Evolutionary conservation across 305 asterid genomes (phyloP), one percentile per base, ranked within the genome.

Genomic region (Fraxinus platypoda): DNA sequence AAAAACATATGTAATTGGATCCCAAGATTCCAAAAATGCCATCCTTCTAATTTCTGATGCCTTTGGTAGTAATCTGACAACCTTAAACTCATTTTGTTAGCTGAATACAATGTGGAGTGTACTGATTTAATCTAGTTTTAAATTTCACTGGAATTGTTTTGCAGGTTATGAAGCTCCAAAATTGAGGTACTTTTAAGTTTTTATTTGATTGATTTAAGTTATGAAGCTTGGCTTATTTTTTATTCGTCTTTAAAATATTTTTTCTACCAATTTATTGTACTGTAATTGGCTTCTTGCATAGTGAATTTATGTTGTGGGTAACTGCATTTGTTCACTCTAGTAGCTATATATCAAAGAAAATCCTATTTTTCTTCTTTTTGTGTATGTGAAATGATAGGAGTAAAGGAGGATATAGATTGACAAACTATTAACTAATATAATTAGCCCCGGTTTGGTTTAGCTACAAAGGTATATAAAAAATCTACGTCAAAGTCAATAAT

Each of bases 81-180:
- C 4, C 64, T 6, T 0, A 30, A 43, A 3, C 11, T 33, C 28
- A 2, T 25, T 46, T 31, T 80, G 2, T 46, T n/a, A 72, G 33
- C 41, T 33, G 19, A 34, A 34, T 66, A 73, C 38, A 1, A 38
- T 62, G 30, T 23, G 28, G 46, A 46, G 30, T 33, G 62, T 19
- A 62, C n/a, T 80, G 57, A 37, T 41, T 2, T 17, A 75, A 35
- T 34, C 64, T 13, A 23, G 1, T n/a, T 25, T 52, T 30, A 2
- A 49, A 49, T 59, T 74, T 38, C 43, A 11, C 6, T n/a, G 28
- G 80, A 25, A 6, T 23, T 4, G 8, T n/a, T 81, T 84, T 74
- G 84, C 89, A 92, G 95, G 94, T 3, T 89, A 76, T 83, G 95
- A 90, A 86, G 89, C 88, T 80, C 87, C 90, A 49, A 87, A 84